Evolutionary conservation across 2,329 filamentous ascomycete genomes (phyloP).

Genomic region (Aspergillus fumigatus): DNA sequence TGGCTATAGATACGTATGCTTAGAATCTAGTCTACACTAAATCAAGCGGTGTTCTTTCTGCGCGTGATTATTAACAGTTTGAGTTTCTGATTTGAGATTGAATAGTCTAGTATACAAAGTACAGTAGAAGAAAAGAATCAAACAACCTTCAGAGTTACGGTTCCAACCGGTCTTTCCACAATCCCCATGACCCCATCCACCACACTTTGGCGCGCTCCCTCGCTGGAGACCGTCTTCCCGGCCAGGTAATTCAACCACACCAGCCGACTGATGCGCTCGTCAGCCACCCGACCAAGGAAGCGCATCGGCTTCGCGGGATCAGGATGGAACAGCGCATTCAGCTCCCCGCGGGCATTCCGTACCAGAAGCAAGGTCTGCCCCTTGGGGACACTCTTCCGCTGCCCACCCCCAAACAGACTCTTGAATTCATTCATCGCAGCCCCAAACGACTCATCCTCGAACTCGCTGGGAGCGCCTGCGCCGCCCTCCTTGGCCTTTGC

Average conservation of each 20-base stretch:
- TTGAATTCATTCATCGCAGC: constrained; percentile 73
- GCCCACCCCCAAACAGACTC: constrained; percentile 70
- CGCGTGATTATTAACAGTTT: not conserved
- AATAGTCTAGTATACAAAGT: not conserved
- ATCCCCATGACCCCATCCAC: constrained; percentile 84
- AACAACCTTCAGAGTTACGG: constrained; percentile 71
- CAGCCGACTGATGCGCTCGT: constrained; percentile 74
- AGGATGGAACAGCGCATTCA: constrained; percentile 63
- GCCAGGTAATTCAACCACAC: constrained; percentile 89
- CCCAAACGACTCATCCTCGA: constrained; percentile 72
- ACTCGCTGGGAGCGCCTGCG: constrained; percentile 34
- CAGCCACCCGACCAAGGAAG: constrained; percentile 65
- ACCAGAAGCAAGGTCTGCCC: constrained; percentile 70
- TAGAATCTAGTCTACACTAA: not conserved
- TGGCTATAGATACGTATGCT: not conserved
- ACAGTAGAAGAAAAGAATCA: constrained; percentile 10
- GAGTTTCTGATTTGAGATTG: not conserved
- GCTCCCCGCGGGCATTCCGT: constrained; percentile 59
- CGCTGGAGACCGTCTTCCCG: constrained; percentile 81
- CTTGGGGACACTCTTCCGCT: constrained; percentile 66
- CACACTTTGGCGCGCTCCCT: constrained; percentile 73
- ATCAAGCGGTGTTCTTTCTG: not conserved
- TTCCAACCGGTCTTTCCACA: constrained; percentile 82
- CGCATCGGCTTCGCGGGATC: constrained; percentile 45
- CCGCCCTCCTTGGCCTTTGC: constrained; percentile 40